Evolutionary conservation across 1,284 basidiomycete genomes (phyloP).

Genomic region (Lentinus polychrous): DNA sequence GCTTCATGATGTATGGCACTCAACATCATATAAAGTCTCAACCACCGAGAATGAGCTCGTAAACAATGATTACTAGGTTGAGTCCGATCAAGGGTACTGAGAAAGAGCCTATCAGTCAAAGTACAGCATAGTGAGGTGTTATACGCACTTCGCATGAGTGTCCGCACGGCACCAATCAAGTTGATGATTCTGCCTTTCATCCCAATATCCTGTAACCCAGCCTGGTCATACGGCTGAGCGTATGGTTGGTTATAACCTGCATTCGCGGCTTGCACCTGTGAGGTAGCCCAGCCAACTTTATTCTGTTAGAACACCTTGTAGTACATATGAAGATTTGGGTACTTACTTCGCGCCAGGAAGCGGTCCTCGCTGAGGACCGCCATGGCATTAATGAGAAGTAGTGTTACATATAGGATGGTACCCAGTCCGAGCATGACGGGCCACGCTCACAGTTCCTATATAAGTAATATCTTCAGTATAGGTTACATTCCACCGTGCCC

Average conservation of each 20-base stretch:
- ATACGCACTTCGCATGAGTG: conserved; percentile 86
- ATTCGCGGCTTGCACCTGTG: conserved; percentile 47
- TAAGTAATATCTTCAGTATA: too few species aligned
- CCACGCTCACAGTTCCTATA: too few species aligned
- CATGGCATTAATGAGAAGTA: conserved; percentile 89
- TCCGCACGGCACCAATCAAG: conserved; percentile 89
- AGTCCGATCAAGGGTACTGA: conserved; percentile 82
- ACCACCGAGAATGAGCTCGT: conserved; percentile 67
- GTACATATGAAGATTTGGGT: conserved; percentile 1
- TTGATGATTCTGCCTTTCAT: conserved; percentile 87
- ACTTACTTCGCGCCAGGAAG: conserved; percentile 87
- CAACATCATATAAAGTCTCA: conserved; percentile 12
- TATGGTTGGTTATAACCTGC: conserved; percentile 58
- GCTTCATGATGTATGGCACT: not conserved
- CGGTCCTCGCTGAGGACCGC: conserved; percentile 94
- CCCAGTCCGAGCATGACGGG: conserved; percentile 43
- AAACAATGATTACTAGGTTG: conserved; percentile 79
- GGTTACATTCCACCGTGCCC: too few species aligned
- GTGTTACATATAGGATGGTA: conserved; percentile 61
- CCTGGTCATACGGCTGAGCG: conserved; percentile 65
- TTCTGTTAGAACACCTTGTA: conserved; percentile 12
- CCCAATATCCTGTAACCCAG: conserved; percentile 56
- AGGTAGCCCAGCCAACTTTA: conserved; percentile 89
- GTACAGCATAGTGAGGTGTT: not conserved
- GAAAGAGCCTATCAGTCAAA: conserved; percentile 9